Evolutionary conservation across 129 eudicot genomes (phyloP), one percentile per base, ranked within the genome.

Genomic region (Sambucus nigra): DNA sequence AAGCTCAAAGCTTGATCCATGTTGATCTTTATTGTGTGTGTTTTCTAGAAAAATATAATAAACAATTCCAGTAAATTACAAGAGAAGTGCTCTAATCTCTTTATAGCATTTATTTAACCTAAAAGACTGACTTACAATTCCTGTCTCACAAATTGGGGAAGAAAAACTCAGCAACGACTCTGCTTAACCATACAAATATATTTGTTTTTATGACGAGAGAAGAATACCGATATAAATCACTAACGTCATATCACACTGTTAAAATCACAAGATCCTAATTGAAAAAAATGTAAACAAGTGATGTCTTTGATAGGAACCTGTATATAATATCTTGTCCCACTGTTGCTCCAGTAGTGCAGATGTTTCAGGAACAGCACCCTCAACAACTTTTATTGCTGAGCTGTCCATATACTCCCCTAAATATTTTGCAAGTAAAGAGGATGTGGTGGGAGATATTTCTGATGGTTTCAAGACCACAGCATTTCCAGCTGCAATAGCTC

Each of bases 401-500:
- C 32, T 61, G 41, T 89, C 97, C 83, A 89, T 38, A 67, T 84
- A 89, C 64, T 81, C 60, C 47, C 75, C 79, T 12, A 89, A 44
- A 58, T 70, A 80, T 28, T 84, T 81, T 24, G 88, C 69, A 50
- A 89, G 75, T 57, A 81, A 57, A 21, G 86, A 62, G 24, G 97
- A 89, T 48, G 77, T 78, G 55, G 95, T 84, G 3, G 93, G 82
- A 72, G 97, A 70, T 25, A 84, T 22, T 71, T 89, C 95, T 19
- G 97, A 89, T 67, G 95, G 95, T 68, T 89, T 84, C 63, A 89
- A 47, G 35, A 81, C 85, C 61, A 89, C 88, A 51, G 88, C 80
- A 71, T 89, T 89, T 7, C 97, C 97, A 49, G 97, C 97, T 14
- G 97, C 88, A 60, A 89, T 89, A 53, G 97, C 97, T 81, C 94